phyloP scores from a whole-genome alignment of 1,284 basidiomycete genomes.

The Ustilago loliicola region DNA sequence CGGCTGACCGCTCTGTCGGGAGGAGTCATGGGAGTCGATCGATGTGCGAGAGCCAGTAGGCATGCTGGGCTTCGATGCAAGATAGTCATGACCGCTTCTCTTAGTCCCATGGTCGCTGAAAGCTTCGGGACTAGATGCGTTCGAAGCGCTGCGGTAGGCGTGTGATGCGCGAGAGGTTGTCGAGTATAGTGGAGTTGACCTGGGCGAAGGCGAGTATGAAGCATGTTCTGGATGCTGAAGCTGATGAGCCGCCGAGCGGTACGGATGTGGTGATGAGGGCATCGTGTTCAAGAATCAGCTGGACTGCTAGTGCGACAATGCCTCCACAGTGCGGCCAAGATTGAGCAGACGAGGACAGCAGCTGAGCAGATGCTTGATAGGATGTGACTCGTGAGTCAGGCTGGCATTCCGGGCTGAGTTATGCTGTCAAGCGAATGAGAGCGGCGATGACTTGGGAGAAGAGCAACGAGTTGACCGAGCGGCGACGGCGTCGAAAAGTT shows the following conservation, averaged over 20 bases:
- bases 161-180: constrained; percentile 28
- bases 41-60: constrained; percentile 14
- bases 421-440: no score
- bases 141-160: constrained; percentile 27
- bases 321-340: no score
- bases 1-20: not conserved
- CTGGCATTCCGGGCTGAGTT: no score
- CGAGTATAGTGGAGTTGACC: constrained; percentile 36
- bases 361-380: no score
- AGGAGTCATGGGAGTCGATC: not conserved
- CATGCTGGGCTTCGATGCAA: not conserved
- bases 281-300: no score
- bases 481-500: no score
- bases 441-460: no score
- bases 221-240: constrained; percentile 54
- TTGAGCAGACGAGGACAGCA: no score
- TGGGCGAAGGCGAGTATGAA: constrained; percentile 39
- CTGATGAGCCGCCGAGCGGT: constrained; percentile 48
- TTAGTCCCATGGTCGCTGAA: constrained; percentile 21
- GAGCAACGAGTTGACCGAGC: no score
- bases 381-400: no score
- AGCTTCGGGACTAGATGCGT: constrained; percentile 42
- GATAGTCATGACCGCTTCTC: constrained; percentile 6
- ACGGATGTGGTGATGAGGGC: constrained; percentile 48
- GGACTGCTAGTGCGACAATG: no score